phyloP scores from a whole-genome alignment of 345 rosid genomes.

The Euphorbia peplus region DNA sequence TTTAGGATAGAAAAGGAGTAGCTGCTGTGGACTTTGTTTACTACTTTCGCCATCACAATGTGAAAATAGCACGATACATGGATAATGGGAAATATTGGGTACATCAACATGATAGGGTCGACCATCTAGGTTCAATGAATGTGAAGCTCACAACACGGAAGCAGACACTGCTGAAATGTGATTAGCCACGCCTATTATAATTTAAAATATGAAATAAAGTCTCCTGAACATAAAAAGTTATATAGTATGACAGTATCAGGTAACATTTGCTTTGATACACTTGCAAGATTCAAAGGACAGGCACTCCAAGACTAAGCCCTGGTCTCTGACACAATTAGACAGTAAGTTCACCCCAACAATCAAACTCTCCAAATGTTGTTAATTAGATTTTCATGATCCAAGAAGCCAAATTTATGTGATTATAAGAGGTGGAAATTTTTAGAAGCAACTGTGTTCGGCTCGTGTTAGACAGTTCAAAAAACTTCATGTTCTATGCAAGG shows the following conservation, averaged over 20 bases:
- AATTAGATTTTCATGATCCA: background rate
- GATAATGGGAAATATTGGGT: background rate
- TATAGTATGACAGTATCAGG: background rate
- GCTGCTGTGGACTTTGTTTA: conserved; percentile 7
- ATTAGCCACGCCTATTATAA: background rate
- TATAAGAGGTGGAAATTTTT: background rate
- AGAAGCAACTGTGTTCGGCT: background rate
- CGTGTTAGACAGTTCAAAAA: background rate
- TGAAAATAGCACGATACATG: background rate
- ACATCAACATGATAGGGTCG: background rate
- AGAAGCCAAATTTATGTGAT: background rate
- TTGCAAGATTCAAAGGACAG: background rate
- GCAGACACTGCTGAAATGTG: background rate
- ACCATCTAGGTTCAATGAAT: background rate
- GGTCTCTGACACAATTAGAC: background rate
- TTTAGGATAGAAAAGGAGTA: conserved; percentile 16
- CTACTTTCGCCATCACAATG: background rate
- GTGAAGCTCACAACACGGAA: background rate
- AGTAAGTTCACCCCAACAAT: background rate
- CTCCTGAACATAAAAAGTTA: background rate
- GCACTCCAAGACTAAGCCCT: background rate
- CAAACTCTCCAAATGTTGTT: background rate
- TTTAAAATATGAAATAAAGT: conserved; percentile 9
- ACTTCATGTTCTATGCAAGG: background rate
- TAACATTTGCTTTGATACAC: background rate